Percentiles rank a stretch among this genome's conserved stretches.
These are phyloP conservation scores for Huntiella savannae DNA, from an alignment of 2,329 filamentous ascomycete species.

Conservation along the genomic window DNA sequence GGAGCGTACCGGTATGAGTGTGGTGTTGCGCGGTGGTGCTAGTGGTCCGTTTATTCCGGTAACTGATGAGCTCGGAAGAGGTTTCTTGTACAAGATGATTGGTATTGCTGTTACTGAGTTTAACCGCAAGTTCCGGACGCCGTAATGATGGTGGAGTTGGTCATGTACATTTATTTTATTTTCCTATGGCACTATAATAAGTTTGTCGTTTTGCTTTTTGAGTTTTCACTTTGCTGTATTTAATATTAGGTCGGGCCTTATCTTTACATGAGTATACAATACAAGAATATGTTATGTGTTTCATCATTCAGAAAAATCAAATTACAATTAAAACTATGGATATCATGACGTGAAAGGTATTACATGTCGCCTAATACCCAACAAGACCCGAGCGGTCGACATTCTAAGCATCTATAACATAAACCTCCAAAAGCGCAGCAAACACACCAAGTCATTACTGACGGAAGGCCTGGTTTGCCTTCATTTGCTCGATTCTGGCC, in stretches of 20 bases:
- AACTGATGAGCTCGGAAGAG: conserved; percentile 57
- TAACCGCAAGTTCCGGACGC: conserved; percentile 35
- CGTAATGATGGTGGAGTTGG: conserved; percentile 2
- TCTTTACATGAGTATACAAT: no score
- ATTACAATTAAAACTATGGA: not conserved
- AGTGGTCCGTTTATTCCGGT: conserved; percentile 93
- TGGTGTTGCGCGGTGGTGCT: conserved; percentile 71
- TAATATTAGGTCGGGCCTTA: no score
- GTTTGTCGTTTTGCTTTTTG: no score
- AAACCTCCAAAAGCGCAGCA: not conserved
- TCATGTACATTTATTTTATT: conserved; percentile 1
- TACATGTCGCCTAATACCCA: no score
- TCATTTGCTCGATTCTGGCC: conserved; percentile 97
- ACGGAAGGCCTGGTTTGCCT: conserved; percentile 29
- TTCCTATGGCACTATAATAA: not conserved
- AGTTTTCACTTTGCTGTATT: no score
- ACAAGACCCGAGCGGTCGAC: no score
- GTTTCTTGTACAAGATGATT: conserved; percentile 46
- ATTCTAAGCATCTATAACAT: not conserved
- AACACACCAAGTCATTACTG: not conserved
- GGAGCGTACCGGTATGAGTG: conserved; percentile 81
- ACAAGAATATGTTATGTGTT: no score
- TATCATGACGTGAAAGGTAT: not conserved
- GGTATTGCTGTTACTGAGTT: conserved; percentile 49
- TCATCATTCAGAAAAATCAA: not conserved